phyloP scores from a whole-genome alignment of 371 early-diverging fungal genomes.

The Batrachochytrium dendrobatidis region DNA sequence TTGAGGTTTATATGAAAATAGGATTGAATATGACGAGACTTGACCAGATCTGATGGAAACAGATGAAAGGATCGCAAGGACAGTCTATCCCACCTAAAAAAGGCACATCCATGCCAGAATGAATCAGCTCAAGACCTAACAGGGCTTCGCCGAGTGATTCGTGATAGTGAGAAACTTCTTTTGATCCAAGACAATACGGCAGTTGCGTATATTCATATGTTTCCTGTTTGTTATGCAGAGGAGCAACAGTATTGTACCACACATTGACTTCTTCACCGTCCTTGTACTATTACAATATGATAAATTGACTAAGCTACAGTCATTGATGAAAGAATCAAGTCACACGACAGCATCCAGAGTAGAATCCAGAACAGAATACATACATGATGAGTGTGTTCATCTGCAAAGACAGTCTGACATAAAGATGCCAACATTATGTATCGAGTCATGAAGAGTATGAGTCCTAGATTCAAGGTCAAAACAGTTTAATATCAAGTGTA shows the following conservation, averaged over 20 bases:
- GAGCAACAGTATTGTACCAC: slow-evolving; percentile 65
- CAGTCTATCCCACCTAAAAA: slow-evolving; percentile 39
- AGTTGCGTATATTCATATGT: slow-evolving; percentile 70
- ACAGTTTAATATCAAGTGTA: too few relatives aligned
- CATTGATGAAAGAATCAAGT: background rate
- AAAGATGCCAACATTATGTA: too few relatives aligned
- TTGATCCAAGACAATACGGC: slow-evolving; percentile 63
- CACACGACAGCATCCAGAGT: background rate
- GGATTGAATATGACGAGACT: too few relatives aligned
- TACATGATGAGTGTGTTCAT: slow-evolving; percentile 3
- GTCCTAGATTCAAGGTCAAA: too few relatives aligned
- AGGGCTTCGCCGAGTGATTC: slow-evolving; percentile 78
- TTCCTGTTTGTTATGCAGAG: slow-evolving; percentile 57
- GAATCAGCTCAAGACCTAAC: slow-evolving; percentile 66
- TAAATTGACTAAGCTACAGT: too few relatives aligned
- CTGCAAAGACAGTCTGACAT: too few relatives aligned
- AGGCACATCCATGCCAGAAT: slow-evolving; percentile 61
- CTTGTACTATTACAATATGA: slow-evolving; percentile 6
- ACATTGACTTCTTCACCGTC: slow-evolving; percentile 28
- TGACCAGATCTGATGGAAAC: too few relatives aligned
- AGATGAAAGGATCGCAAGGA: too few relatives aligned
- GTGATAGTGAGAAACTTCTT: slow-evolving; percentile 54
- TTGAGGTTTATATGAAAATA: too few relatives aligned
- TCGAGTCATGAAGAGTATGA: too few relatives aligned
- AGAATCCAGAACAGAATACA: background rate